Base-by-base conservation (phyloP, 441 rosid genomes). In the Adansonia rubrostipa region DNA sequence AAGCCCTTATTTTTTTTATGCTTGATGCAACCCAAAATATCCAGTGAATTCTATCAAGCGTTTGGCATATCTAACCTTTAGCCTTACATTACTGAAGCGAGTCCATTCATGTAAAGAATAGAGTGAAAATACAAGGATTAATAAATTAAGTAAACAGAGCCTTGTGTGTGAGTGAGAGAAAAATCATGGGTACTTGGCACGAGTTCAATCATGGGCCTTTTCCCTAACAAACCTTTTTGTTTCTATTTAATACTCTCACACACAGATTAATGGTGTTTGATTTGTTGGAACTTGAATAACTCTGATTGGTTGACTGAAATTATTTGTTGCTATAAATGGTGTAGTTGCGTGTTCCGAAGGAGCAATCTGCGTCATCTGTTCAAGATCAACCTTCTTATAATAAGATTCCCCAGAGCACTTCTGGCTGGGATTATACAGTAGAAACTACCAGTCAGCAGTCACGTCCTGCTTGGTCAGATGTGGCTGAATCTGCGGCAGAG, bases 291-390 rank as follows among this genome's bases (percentile, higher is more conserved):
- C 44, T 33, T 62, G 28, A 36, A 19, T n/a, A 4, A 0, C 62
- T 73, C 40, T 65, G 61, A 73, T 57, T 61, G 36, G 53, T 40
- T 57, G 58, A 20, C 51, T 69, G 13, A 56, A 63, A 45, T 9
- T 24, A 13, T 45, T 40, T 61, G 64, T 20, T 78, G 36, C 22
- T 56, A 1, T 7, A 70, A 45, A 9, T 77, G 67, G 13, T 78
- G 74, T 74, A 90, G 94, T 80, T 92, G 80, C 87, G 88, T 65
- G 93, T 85, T 83, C 87, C 87, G 0, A 90, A 83, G 83, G 89
- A 80, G 50, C 86, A 87, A 33, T 47, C 82, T 15, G 79, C 81
- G 64, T 83, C 92, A 80, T 78, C 81, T 2, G 87, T 77, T 75
- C 63, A 84, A 53, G 44, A 86, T 75, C 94, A 88, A 71, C 82